Evolutionary conservation across 2,329 filamentous ascomycete species (phyloP).

Genomic region (Neofusicoccum kwambonambiense): DNA sequence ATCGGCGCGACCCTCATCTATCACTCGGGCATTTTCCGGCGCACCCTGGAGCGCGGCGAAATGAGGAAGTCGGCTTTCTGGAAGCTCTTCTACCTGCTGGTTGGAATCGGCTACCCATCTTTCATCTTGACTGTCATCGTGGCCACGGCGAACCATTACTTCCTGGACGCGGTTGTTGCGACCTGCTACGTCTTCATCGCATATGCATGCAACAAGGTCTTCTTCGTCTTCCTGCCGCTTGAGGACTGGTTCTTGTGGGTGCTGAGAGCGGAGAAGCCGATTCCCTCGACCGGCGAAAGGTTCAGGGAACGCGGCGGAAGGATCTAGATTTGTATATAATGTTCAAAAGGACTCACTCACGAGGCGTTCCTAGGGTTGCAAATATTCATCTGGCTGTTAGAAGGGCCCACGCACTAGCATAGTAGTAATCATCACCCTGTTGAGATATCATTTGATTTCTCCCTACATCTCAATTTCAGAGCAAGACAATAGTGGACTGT

Average conservation of each 20-base stretch:
- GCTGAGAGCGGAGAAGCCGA: conserved; percentile 53
- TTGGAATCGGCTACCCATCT: conserved; percentile 53
- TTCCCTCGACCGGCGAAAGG: conserved; percentile 53
- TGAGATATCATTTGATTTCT: neutral
- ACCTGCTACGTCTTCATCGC: conserved; percentile 49
- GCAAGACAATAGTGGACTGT: neutral
- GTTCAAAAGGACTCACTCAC: neutral
- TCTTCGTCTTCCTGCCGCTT: conserved; percentile 51
- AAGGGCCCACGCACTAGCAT: neutral
- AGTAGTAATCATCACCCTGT: neutral
- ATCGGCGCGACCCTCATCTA: conserved; percentile 55
- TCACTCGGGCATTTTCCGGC: conserved; percentile 50
- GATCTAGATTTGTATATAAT: conserved; percentile 22
- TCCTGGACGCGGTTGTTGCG: conserved; percentile 54
- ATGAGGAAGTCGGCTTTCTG: conserved; percentile 41
- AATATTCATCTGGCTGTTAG: neutral
- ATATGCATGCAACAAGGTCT: conserved; percentile 51
- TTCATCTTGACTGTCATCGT: conserved; percentile 59
- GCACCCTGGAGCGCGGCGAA: conserved; percentile 43
- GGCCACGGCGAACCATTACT: conserved; percentile 63
- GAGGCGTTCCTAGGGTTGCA: neutral
- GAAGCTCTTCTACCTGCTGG: conserved; percentile 44
- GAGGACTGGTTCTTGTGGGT: conserved; percentile 52
- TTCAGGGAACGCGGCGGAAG: conserved; percentile 38
- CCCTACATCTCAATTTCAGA: neutral